These are phyloP conservation scores for Sarcodon sp. DNA, from an alignment of 768 basidiomycete genomes.

Conservation along the genomic window DNA sequence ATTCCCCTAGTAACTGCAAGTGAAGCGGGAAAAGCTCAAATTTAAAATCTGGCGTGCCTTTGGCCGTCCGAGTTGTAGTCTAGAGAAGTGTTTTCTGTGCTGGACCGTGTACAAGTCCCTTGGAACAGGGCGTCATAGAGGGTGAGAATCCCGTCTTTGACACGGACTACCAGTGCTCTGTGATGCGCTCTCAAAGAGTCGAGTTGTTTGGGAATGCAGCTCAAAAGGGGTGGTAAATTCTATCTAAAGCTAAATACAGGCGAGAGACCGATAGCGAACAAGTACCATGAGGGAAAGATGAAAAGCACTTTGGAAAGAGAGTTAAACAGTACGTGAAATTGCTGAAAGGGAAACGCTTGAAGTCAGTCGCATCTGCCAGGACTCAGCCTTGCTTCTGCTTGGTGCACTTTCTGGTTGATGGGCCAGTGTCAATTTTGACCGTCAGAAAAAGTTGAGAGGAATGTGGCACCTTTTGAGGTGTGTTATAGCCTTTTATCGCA, in stretches of 20 bases:
- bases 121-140: constrained; percentile 74
- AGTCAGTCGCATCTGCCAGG: constrained; percentile 48
- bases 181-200: constrained; percentile 69
- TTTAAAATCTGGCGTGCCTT: constrained; percentile 64
- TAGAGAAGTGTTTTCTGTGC: constrained; percentile 57
- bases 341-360: constrained; percentile 70
- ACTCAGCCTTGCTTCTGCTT: constrained; percentile 38
- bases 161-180: constrained; percentile 48
- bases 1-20: constrained; percentile 83
- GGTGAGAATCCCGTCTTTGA: constrained; percentile 60
- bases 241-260: constrained; percentile 79
- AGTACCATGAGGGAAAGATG: constrained; percentile 77
- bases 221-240: constrained; percentile 75
- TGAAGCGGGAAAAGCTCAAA: constrained; percentile 79
- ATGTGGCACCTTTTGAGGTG: constrained; percentile 50
- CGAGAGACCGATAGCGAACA: constrained; percentile 77
- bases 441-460: constrained; percentile 43
- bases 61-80: constrained; percentile 12
- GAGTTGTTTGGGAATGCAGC: constrained; percentile 82
- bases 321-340: constrained; percentile 76
- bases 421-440: constrained; percentile 60
- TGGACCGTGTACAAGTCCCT: constrained; percentile 67
- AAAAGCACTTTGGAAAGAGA: constrained; percentile 76
- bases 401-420: constrained; percentile 40
- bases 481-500: constrained; percentile 51